phyloP scores from a whole-genome alignment of 148 eudicot species.

The Chenopodium suecicum region DNA sequence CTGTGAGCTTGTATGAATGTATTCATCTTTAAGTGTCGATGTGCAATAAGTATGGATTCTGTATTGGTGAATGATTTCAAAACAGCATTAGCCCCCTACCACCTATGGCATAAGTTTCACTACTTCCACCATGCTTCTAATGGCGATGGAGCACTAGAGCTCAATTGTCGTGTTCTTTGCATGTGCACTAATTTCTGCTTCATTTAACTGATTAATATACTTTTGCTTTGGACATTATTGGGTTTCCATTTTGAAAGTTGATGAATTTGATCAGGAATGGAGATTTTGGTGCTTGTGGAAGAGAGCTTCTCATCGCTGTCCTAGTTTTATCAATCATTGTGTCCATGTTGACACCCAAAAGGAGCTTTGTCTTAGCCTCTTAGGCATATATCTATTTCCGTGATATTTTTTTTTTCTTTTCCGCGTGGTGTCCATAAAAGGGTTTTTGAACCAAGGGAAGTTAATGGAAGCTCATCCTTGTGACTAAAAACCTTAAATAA shows the following conservation, averaged over 20 bases:
- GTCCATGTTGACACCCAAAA: not conserved
- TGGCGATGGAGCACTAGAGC: not conserved
- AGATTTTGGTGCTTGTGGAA: not conserved
- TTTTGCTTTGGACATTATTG: not conserved
- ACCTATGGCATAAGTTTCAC: not conserved
- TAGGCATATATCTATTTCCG: not conserved
- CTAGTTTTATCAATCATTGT: not conserved
- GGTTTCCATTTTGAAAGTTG: not conserved
- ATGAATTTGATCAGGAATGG: not conserved
- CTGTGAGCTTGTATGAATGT: not conserved
- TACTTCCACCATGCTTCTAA: not conserved
- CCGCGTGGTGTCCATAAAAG: no score
- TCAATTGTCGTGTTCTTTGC: not conserved
- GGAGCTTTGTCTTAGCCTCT: not conserved
- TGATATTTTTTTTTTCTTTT: no score
- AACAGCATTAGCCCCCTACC: not conserved
- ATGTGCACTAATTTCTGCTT: not conserved
- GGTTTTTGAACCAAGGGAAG: no score
- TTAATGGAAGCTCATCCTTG: no score
- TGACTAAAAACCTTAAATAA: no score
- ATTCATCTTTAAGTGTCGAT: not conserved
- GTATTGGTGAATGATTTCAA: not conserved
- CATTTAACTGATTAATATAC: not conserved
- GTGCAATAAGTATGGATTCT: not conserved
- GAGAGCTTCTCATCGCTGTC: not conserved